A percentile compares a stretch with the other conserved stretches of the same genome.
phyloP scores from a whole-genome alignment of 345 rosid species.

The Atalantia buxifolia region DNA sequence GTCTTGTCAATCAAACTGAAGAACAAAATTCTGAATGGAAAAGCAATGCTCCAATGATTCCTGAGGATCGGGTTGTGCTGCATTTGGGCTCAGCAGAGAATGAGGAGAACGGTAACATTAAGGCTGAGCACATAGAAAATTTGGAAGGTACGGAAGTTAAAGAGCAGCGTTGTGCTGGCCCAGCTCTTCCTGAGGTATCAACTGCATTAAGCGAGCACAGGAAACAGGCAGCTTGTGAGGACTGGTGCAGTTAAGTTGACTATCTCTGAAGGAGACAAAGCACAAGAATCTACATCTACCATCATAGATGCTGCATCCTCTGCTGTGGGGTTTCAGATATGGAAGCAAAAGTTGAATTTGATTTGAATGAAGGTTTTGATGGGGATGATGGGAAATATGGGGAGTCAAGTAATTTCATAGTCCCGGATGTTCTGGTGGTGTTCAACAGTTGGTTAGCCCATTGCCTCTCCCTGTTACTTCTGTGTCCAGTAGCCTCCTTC shows the following conservation, averaged over 20 bases:
- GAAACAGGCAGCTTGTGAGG: conserved; percentile 25
- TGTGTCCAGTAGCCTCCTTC: conserved; percentile 47
- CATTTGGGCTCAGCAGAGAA: conserved; percentile 21
- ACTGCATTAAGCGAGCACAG: conserved; percentile 12
- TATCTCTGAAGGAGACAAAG: conserved; percentile 38
- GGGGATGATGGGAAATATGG: conserved; percentile 52
- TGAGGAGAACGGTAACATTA: conserved; percentile 25
- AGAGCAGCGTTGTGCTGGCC: conserved; percentile 17
- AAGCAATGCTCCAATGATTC: conserved; percentile 13
- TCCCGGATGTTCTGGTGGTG: conserved; percentile 32
- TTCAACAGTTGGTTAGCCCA: conserved; percentile 42
- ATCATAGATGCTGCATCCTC: conserved; percentile 27
- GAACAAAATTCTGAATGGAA: conserved; percentile 27
- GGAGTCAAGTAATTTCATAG: conserved; percentile 36
- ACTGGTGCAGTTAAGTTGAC: conserved; percentile 31
- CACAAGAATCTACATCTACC: conserved; percentile 38
- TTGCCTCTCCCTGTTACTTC: conserved; percentile 45
- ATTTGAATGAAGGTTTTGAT: conserved; percentile 74
- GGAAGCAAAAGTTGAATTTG: conserved; percentile 72
- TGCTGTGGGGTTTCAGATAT: conserved; percentile 29
- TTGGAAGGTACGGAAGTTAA: conserved; percentile 18
- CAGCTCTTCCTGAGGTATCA: conserved; percentile 13
- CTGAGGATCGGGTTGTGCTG: conserved; percentile 11
- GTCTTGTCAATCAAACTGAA: conserved; percentile 10
- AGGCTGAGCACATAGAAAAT: conserved; percentile 31